Evolutionary conservation across 345 rosid genomes (phyloP).

Genomic region (Acer yangbiense): DNA sequence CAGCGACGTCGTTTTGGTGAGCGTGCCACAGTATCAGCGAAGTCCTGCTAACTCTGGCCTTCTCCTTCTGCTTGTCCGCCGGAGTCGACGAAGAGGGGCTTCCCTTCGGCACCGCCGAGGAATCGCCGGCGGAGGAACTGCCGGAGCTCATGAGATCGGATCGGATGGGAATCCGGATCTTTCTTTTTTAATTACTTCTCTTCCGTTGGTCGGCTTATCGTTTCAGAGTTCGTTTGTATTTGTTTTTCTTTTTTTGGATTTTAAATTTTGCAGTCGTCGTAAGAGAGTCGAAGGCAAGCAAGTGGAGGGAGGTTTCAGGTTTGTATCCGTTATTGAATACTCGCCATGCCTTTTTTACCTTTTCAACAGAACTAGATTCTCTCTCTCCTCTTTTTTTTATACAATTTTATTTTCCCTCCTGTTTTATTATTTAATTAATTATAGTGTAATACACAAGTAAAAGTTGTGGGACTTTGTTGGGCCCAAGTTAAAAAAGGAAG

Average conservation of each 20-base stretch:
- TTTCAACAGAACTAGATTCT: slow-evolving; percentile 21
- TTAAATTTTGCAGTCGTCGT: not conserved
- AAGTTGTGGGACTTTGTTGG: not conserved
- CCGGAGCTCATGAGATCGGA: slow-evolving; percentile 55
- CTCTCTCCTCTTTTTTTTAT: not conserved
- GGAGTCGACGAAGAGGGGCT: slow-evolving; percentile 31
- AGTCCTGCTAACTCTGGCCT: slow-evolving; percentile 96
- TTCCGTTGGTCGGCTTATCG: not conserved
- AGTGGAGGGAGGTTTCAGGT: too few species aligned
- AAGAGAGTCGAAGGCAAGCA: not conserved
- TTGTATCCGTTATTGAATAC: slow-evolving; percentile 19
- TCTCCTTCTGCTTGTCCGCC: slow-evolving; percentile 82
- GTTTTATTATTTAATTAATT: not conserved
- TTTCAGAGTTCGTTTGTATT: not conserved
- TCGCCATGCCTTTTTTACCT: slow-evolving; percentile 15
- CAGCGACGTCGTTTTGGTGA: slow-evolving; percentile 86
- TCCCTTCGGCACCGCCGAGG: slow-evolving; percentile 30
- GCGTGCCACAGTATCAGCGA: slow-evolving; percentile 97
- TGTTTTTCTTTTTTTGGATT: not conserved
- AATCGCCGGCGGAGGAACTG: slow-evolving; percentile 30
- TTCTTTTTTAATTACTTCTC: not conserved
- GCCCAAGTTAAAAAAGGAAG: too few species aligned
- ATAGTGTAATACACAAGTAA: too few species aligned
- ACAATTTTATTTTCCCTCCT: too few species aligned
- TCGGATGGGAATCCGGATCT: not conserved